A percentile compares a stretch with the other conserved stretches of the same genome.
phyloP scores from a whole-genome alignment of 192 early-diverging fungal species.

The Coemansia pectinata region DNA sequence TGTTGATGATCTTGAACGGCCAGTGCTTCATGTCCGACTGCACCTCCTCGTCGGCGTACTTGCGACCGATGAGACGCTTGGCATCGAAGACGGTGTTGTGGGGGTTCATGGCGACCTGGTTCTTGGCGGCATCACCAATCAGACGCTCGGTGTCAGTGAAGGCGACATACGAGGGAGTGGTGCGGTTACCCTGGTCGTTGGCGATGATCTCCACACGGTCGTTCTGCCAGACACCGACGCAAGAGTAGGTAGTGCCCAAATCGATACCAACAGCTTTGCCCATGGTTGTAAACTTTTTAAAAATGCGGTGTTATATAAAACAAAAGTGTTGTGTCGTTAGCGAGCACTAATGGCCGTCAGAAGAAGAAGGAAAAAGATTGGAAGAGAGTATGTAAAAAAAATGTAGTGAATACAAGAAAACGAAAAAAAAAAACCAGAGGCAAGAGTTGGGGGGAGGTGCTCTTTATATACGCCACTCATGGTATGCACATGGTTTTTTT shows the following conservation, averaged over 20 bases:
- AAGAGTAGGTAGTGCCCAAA: conserved; percentile 62
- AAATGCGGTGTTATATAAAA: conserved; percentile 16
- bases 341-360: background rate
- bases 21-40: conserved; percentile 99
- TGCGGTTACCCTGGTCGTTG: conserved; percentile 99
- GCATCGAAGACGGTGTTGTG: conserved; percentile 98
- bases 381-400: background rate
- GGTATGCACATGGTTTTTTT: background rate
- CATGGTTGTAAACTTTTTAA: conserved; percentile 24
- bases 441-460: background rate
- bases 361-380: background rate
- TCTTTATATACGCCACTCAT: background rate
- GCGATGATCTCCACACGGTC: conserved; percentile 94
- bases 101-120: conserved; percentile 98
- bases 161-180: conserved; percentile 95
- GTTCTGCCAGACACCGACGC: conserved; percentile 69
- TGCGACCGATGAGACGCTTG: conserved; percentile 97
- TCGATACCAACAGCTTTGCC: conserved; percentile 64
- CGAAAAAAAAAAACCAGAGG: background rate
- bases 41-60: conserved; percentile 88
- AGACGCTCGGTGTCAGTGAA: conserved; percentile 98
- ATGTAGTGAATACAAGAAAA: conserved; percentile 5
- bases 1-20: conserved; percentile 93
- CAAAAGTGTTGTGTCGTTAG: conserved; percentile 6
- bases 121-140: conserved; percentile 99